These are phyloP conservation scores for Pseudogymnoascus sp. DNA, from an alignment of 2,329 filamentous ascomycete genomes.

Conservation along the genomic window DNA sequence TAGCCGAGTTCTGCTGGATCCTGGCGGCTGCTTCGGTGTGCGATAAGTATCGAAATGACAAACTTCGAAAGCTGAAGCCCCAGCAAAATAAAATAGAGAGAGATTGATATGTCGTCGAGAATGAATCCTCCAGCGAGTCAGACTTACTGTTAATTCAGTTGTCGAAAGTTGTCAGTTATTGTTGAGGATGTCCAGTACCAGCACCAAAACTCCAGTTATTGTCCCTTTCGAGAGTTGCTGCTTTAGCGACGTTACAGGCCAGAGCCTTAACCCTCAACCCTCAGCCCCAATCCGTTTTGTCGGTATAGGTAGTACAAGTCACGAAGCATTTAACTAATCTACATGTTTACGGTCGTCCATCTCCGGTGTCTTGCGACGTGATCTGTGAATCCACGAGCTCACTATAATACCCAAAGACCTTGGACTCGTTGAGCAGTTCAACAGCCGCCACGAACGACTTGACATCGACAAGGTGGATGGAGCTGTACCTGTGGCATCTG, in stretches of 20 bases:
- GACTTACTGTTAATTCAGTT: neutral
- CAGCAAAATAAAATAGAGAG: constrained; percentile 3
- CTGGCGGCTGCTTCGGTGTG: constrained; percentile 1
- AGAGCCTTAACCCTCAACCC: neutral
- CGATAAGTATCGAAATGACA: neutral
- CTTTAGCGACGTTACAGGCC: neutral
- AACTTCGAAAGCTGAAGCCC: neutral
- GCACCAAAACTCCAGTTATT: neutral
- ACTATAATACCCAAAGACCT: neutral
- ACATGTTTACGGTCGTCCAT: neutral
- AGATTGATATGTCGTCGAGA: neutral
- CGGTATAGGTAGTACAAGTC: constrained; percentile 6
- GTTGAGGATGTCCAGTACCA: neutral
- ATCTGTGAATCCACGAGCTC: neutral
- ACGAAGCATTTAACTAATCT: constrained; percentile 9
- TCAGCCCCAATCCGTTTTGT: neutral
- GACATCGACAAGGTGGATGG: neutral
- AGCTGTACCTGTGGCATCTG: neutral
- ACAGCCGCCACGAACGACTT: neutral
- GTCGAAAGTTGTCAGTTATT: neutral
- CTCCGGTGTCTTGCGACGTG: neutral
- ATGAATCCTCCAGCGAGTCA: constrained; percentile 4
- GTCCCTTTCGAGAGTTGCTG: neutral
- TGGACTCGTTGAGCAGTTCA: neutral
- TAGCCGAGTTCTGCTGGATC: constrained; percentile 7